Evolutionary conservation across 2,329 filamentous ascomycete species (phyloP).

Genomic region (Penicillium sp.): DNA sequence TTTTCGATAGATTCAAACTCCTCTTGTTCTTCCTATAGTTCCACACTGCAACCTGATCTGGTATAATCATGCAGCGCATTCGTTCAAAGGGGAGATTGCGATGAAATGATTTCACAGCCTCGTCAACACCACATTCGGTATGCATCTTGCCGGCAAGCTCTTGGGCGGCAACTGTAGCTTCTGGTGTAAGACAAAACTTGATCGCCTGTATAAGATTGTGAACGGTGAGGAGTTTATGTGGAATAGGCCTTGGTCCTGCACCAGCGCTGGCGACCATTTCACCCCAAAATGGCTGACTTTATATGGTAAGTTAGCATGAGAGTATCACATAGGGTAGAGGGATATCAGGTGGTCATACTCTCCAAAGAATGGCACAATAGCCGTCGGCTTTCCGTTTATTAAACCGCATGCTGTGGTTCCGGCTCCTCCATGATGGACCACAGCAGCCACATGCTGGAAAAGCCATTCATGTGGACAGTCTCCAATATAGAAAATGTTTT

Average conservation of each 20-base stretch:
- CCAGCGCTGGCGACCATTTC: conserved; percentile 52
- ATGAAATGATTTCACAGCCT: conserved; percentile 49
- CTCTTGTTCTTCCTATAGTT: conserved; percentile 10
- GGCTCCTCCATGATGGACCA: conserved; percentile 61
- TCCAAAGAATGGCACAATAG: conserved; percentile 59
- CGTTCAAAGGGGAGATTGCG: conserved; percentile 27
- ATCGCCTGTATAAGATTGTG: conserved; percentile 50
- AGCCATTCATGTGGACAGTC: conserved; percentile 62
- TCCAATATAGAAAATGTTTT: conserved; percentile 51
- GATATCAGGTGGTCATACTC: conserved; percentile 36
- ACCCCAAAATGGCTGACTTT: conserved; percentile 55
- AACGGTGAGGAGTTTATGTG: conserved; percentile 46
- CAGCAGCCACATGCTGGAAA: conserved; percentile 55
- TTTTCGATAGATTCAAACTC: conserved; percentile 22
- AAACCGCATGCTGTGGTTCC: conserved; percentile 60
- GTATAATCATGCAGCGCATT: conserved; percentile 28
- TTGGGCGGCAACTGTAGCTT: conserved; percentile 37
- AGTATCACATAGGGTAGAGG: not conserved
- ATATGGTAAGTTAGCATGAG: not conserved
- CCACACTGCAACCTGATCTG: conserved; percentile 28
- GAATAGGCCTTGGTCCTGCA: conserved; percentile 52
- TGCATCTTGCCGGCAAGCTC: conserved; percentile 42
- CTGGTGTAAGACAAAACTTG: conserved; percentile 41
- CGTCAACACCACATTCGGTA: conserved; percentile 42
- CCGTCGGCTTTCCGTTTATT: conserved; percentile 51